Evolutionary conservation across 2,329 filamentous ascomycete species (phyloP).

Genomic region (Septoria petroselini): DNA sequence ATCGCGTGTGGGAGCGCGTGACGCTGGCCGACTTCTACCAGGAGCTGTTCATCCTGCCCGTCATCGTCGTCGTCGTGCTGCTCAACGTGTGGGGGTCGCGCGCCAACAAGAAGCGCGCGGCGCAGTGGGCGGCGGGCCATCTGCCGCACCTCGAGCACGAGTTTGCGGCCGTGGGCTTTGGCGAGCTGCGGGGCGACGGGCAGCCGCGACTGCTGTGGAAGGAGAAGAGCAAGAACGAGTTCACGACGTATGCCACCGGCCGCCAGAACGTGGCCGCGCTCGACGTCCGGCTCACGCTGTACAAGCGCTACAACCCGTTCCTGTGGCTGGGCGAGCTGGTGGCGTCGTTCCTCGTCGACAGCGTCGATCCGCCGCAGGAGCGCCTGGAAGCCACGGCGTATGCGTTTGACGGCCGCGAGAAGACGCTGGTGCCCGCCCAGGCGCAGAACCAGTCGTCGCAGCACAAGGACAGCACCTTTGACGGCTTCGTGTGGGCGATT

Average conservation of each 20-base stretch:
- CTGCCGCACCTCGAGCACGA: conserved; percentile 70
- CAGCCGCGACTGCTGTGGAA: conserved; percentile 62
- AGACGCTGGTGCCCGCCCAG: conserved; percentile 65
- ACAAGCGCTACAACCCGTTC: conserved; percentile 83
- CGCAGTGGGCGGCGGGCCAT: conserved; percentile 75
- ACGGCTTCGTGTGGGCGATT: conserved; percentile 90
- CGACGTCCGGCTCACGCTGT: conserved; percentile 76
- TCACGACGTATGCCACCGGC: conserved; percentile 81
- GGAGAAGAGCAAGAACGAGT: conserved; percentile 87
- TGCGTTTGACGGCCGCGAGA: conserved; percentile 89
- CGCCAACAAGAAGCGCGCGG: conserved; percentile 75
- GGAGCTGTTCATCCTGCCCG: conserved; percentile 76
- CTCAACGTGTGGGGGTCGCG: conserved; percentile 79
- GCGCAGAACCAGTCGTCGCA: conserved; percentile 48
- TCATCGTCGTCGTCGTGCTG: conserved; percentile 70
- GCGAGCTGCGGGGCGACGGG: conserved; percentile 45
- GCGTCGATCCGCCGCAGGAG: conserved; percentile 66
- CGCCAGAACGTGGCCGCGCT: conserved; percentile 89
- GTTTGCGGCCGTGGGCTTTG: conserved; percentile 83
- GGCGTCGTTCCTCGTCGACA: conserved; percentile 77
- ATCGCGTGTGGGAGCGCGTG: conserved; percentile 90
- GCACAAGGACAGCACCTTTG: conserved; percentile 61
- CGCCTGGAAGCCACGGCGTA: conserved; percentile 74
- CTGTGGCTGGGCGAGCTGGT: conserved; percentile 63
- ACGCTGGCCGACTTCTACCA: conserved; percentile 78